These are phyloP conservation scores for Trichopus zeylanicus DNA, from an alignment of 116 monocot genomes.

Conservation along the genomic window DNA sequence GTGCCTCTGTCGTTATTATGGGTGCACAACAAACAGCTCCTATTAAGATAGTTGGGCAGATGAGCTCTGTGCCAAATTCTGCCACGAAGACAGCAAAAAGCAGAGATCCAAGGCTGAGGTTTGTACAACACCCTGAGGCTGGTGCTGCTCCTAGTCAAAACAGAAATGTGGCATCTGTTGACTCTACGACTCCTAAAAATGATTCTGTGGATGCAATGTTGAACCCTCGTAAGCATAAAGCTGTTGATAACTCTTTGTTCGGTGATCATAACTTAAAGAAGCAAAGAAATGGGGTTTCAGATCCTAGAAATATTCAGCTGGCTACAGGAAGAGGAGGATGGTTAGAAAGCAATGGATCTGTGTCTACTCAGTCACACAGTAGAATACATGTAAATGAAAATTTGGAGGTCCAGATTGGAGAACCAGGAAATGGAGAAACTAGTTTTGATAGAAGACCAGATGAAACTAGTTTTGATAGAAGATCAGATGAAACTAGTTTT, in stretches of 20 bases:
- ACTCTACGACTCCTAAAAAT: conserved; percentile 4
- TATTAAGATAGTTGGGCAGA: conserved; percentile 11
- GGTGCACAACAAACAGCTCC: conserved; percentile 12
- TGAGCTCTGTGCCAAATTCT: conserved; percentile 10
- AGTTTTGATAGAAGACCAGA: conserved; percentile 6
- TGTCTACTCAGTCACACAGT: conserved; percentile 13
- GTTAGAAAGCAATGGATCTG: conserved; percentile 28
- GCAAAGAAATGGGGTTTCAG: conserved; percentile 28
- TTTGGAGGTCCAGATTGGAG: conserved; percentile 12
- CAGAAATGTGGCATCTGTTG: background rate
- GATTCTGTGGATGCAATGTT: conserved; percentile 8
- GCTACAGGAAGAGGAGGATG: conserved; percentile 35
- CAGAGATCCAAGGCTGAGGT: conserved; percentile 84
- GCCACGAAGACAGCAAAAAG: conserved; percentile 44
- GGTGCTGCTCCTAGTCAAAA: conserved; percentile 14
- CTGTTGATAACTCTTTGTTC: conserved; percentile 17
- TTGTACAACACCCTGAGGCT: conserved; percentile 31
- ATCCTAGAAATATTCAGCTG: conserved; percentile 15
- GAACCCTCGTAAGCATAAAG: conserved; percentile 50
- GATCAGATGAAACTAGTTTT: conserved; percentile 7
- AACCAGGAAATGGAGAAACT: conserved; percentile 16
- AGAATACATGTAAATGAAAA: conserved; percentile 12
- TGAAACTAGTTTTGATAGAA: conserved; percentile 2
- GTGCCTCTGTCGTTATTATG: conserved; percentile 2
- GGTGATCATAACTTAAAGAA: conserved; percentile 47